These are phyloP conservation scores for Vigna hirtella DNA, from an alignment of 306 rosid genomes.

Conservation along the genomic window DNA sequence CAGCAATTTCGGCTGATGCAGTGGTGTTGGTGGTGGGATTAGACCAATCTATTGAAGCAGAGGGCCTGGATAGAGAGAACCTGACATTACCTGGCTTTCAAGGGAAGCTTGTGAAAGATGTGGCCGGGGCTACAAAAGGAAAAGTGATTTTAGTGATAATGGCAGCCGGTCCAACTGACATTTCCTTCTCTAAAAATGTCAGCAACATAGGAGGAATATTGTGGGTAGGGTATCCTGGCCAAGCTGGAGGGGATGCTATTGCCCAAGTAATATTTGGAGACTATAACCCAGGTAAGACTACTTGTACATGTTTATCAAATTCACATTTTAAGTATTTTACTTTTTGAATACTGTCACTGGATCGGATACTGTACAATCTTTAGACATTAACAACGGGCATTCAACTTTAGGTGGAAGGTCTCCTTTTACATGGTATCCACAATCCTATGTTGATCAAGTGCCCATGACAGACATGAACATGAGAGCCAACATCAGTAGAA, in stretches of 20 bases:
- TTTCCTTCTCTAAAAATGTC: constrained; percentile 62
- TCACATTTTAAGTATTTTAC: neutral
- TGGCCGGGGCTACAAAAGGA: constrained; percentile 62
- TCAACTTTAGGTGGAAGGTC: constrained; percentile 63
- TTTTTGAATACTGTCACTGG: neutral
- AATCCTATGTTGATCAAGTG: constrained; percentile 67
- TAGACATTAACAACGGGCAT: neutral
- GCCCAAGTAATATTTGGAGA: constrained; percentile 80
- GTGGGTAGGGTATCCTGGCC: constrained; percentile 86
- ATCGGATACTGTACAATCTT: neutral
- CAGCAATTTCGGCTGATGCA: constrained; percentile 59
- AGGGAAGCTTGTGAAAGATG: constrained; percentile 69
- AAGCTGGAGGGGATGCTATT: constrained; percentile 79
- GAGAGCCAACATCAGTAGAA: constrained; percentile 65
- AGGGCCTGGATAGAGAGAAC: constrained; percentile 71
- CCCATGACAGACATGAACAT: constrained; percentile 86
- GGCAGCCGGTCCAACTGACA: constrained; percentile 83
- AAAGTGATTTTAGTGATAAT: constrained; percentile 65
- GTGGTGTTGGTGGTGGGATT: constrained; percentile 69
- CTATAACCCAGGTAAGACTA: constrained; percentile 64
- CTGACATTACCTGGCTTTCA: constrained; percentile 83
- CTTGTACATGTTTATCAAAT: neutral
- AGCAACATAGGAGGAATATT: constrained; percentile 61
- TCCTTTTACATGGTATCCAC: constrained; percentile 84
- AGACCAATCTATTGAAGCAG: constrained; percentile 80